Percentiles rank a stretch among this genome's conserved stretches.
These are phyloP conservation scores for Tetracladium maxilliforme DNA, from an alignment of 2,329 filamentous ascomycete genomes.

Conservation along the genomic window DNA sequence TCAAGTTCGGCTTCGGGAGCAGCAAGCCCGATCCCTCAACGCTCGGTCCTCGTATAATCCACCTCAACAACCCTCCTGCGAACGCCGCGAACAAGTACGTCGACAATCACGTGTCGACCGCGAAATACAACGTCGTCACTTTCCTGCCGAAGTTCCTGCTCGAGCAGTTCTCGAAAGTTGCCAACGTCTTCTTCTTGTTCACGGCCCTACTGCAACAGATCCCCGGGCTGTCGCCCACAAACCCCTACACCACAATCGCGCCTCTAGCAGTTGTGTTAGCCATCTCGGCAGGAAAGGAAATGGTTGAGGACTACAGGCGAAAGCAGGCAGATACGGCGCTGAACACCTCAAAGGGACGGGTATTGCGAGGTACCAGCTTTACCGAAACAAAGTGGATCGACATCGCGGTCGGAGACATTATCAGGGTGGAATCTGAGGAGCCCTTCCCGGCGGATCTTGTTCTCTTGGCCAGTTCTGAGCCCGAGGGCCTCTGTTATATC, in stretches of 20 bases:
- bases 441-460: slow-evolving; percentile 91
- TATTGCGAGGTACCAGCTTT: slow-evolving; percentile 73
- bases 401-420: slow-evolving; percentile 80
- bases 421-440: slow-evolving; percentile 87
- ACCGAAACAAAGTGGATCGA: slow-evolving; percentile 87
- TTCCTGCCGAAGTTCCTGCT: slow-evolving; percentile 95
- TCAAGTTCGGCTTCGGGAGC: slow-evolving; percentile 86
- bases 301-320: slow-evolving; percentile 84
- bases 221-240: slow-evolving; percentile 85
- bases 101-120: slow-evolving; percentile 93
- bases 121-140: slow-evolving; percentile 89
- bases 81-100: slow-evolving; percentile 83
- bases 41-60: slow-evolving; percentile 80
- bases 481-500: slow-evolving; percentile 95
- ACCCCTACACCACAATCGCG: slow-evolving; percentile 89
- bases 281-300: slow-evolving; percentile 91
- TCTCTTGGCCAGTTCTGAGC: slow-evolving; percentile 85
- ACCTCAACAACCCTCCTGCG: slow-evolving; percentile 90
- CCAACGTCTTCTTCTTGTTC: slow-evolving; percentile 98
- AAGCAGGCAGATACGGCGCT: slow-evolving; percentile 75
- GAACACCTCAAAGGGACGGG: slow-evolving; percentile 74
- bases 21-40: slow-evolving; percentile 80
- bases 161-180: slow-evolving; percentile 98
- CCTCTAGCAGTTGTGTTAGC: slow-evolving; percentile 80
- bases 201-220: slow-evolving; percentile 92